phyloP scores from a whole-genome alignment of 2,329 filamentous ascomycete genomes.

The Pezicula carpinea region DNA sequence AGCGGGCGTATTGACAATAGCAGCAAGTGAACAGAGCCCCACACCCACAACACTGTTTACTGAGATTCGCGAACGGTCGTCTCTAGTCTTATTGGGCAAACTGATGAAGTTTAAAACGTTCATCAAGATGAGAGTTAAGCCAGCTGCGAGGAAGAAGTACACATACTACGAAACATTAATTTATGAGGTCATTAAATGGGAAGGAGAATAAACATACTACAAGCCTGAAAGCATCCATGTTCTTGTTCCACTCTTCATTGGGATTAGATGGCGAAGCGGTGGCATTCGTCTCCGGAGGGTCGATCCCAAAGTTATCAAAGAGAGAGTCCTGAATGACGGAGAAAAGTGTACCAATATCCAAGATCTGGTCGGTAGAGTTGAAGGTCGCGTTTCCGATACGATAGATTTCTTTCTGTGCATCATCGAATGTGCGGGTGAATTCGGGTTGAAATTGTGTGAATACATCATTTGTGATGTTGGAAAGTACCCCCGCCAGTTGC shows the following conservation, averaged over 20 bases:
- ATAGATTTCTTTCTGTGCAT: constrained; percentile 5
- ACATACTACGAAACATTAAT: constrained; percentile 8
- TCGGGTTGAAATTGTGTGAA: constrained; percentile 4
- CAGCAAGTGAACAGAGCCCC: background rate
- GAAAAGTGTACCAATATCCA: constrained; percentile 8
- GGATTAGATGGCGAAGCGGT: constrained; percentile 2
- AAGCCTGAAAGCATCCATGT: constrained; percentile 12
- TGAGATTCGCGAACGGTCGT: background rate
- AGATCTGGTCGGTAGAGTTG: constrained; percentile 6
- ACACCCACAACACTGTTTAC: background rate
- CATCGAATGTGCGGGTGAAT: constrained; percentile 4
- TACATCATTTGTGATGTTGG: background rate
- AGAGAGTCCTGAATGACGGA: constrained; percentile 15
- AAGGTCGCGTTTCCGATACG: constrained; percentile 10
- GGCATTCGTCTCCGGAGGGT: constrained; percentile 2
- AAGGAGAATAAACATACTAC: constrained; percentile 8
- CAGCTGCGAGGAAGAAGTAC: constrained; percentile 21
- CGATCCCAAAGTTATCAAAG: constrained; percentile 15
- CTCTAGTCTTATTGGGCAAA: background rate
- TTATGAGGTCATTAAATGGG: background rate
- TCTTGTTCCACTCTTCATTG: constrained; percentile 12
- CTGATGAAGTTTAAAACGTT: constrained; percentile 14
- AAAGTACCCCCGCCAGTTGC: background rate
- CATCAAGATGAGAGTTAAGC: constrained; percentile 18
- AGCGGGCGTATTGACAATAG: background rate